phyloP scores from a whole-genome alignment of 805 yeast genomes.

The Kodamaea laetipori region DNA sequence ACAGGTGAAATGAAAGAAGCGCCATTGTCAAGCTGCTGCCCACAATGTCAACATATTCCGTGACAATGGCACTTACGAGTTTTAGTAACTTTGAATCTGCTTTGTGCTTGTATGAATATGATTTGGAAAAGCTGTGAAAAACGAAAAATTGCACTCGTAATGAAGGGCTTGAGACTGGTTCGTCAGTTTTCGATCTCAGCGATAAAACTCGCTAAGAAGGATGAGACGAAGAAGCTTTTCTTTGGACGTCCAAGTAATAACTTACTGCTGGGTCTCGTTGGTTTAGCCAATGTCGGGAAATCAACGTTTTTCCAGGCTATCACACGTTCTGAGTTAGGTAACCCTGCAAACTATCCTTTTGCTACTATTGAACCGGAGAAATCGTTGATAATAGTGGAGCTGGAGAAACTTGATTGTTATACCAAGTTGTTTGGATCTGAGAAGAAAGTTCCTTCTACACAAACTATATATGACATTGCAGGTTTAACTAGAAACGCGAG shows the following conservation, averaged over 20 bases:
- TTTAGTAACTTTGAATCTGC: no score
- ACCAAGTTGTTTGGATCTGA: slow-evolving; percentile 50
- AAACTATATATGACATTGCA: slow-evolving; percentile 65
- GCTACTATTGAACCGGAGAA: slow-evolving; percentile 78
- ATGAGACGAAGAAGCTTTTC: slow-evolving; percentile 14
- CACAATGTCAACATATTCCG: no score
- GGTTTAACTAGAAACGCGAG: slow-evolving; percentile 57
- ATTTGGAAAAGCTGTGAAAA: neutral
- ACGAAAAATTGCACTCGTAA: neutral
- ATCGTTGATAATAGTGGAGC: slow-evolving; percentile 24
- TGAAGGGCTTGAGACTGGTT: neutral
- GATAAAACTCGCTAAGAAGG: slow-evolving; percentile 8
- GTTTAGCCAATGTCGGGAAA: slow-evolving; percentile 61
- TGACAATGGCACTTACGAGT: neutral
- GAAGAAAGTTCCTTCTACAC: slow-evolving; percentile 53
- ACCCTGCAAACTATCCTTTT: slow-evolving; percentile 60
- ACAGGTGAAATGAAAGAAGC: neutral
- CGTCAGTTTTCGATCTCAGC: slow-evolving; percentile 6
- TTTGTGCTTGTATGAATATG: neutral
- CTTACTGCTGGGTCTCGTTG: slow-evolving; percentile 48
- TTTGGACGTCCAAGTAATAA: slow-evolving; percentile 42
- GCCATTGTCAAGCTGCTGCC: neutral
- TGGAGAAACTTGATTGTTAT: slow-evolving; percentile 48
- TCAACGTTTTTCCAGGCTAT: slow-evolving; percentile 53
- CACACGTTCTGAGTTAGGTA: slow-evolving; percentile 59